phyloP scores from a whole-genome alignment of 139 green algal species.

The Chlorella sorokiniana region DNA sequence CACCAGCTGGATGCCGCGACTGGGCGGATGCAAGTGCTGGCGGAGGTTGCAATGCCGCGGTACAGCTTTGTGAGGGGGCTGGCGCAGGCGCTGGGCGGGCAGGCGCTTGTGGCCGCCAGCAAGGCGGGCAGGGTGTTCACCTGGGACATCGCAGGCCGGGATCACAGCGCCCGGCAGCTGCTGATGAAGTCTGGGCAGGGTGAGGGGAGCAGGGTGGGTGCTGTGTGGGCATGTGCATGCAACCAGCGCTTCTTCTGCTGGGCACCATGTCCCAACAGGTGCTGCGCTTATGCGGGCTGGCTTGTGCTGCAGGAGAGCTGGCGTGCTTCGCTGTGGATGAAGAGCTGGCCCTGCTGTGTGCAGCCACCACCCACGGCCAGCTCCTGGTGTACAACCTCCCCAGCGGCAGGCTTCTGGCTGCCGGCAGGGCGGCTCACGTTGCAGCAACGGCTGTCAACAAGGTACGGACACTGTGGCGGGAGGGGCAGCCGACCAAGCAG shows the following conservation, averaged over 20 bases:
- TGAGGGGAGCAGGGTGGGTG: not conserved
- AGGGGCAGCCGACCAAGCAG: not conserved
- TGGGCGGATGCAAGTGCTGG: not conserved
- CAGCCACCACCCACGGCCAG: not conserved
- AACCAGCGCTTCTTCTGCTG: too few relatives aligned
- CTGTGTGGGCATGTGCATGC: not conserved
- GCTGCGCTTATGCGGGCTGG: not conserved
- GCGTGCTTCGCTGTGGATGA: not conserved
- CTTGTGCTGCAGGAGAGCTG: conserved; percentile 6
- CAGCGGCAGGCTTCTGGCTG: not conserved
- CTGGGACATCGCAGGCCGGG: not conserved
- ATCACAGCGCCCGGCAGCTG: not conserved
- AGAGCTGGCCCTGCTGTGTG: not conserved
- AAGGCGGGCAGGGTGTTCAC: not conserved
- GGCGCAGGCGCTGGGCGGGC: not conserved
- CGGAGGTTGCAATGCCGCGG: not conserved
- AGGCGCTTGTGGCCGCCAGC: not conserved
- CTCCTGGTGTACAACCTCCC: not conserved
- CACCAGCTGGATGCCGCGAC: not conserved
- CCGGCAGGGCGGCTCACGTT: not conserved
- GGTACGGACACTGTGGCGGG: not conserved
- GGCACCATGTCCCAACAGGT: not conserved
- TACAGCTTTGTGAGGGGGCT: not conserved
- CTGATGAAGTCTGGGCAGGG: not conserved
- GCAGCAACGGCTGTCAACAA: not conserved